These are phyloP conservation scores for Radiomyces spectabilis DNA, from an alignment of 192 early-diverging fungal species.

Conservation along the genomic window DNA sequence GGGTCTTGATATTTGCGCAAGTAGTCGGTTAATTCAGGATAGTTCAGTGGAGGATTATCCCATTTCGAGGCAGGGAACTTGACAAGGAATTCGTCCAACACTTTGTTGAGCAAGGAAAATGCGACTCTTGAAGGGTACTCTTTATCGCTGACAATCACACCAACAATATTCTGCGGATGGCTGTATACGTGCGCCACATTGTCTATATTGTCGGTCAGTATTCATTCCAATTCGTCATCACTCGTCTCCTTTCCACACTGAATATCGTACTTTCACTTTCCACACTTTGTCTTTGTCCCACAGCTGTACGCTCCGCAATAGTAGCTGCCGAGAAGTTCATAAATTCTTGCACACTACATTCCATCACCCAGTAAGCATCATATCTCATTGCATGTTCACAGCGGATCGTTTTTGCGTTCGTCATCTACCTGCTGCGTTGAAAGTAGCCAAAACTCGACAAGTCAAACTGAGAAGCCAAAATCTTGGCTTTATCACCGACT, in stretches of 20 bases:
- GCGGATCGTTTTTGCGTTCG: not conserved
- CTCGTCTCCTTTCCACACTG: not conserved
- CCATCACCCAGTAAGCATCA: not conserved
- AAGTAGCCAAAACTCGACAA: slow-evolving; percentile 81
- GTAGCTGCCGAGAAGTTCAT: slow-evolving; percentile 81
- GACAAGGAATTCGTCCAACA: slow-evolving; percentile 80
- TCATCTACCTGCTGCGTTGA: slow-evolving; percentile 64
- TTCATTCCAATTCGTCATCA: not conserved
- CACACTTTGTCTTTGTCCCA: slow-evolving; percentile 75
- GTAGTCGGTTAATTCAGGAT: slow-evolving; percentile 66
- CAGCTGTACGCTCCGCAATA: slow-evolving; percentile 75
- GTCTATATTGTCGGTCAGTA: slow-evolving; percentile 34
- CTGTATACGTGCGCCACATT: slow-evolving; percentile 80
- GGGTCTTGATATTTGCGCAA: slow-evolving; percentile 87
- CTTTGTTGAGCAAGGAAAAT: slow-evolving; percentile 75
- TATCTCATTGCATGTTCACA: not conserved
- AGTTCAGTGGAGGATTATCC: slow-evolving; percentile 36
- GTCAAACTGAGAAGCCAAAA: slow-evolving; percentile 62
- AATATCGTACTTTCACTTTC: slow-evolving; percentile 68
- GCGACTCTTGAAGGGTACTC: slow-evolving; percentile 89
- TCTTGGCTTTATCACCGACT: slow-evolving; percentile 33
- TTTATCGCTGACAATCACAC: slow-evolving; percentile 72
- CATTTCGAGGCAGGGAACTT: slow-evolving; percentile 41
- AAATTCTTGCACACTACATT: slow-evolving; percentile 72
- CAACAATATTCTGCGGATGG: slow-evolving; percentile 61